Percentiles rank a stretch among this genome's conserved stretches.
These are phyloP conservation scores for Cinnamomum micranthum DNA, from an alignment of 164 flowering plant species.

Conservation along the genomic window DNA sequence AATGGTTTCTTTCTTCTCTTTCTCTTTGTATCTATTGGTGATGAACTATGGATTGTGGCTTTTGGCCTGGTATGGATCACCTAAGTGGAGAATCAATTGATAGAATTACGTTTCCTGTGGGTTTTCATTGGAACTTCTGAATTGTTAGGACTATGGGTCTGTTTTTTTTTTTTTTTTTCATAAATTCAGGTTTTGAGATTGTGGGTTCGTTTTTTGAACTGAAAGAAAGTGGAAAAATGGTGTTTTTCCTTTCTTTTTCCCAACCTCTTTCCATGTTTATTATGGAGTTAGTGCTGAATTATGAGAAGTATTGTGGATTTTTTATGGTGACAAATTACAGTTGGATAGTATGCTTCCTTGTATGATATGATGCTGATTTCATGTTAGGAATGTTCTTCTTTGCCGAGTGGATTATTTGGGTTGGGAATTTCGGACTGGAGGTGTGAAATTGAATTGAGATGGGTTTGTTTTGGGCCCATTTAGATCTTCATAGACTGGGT, in stretches of 20 bases:
- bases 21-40: no score
- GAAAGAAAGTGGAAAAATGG: neutral
- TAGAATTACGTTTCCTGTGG: neutral
- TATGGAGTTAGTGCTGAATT: neutral
- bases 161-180: neutral
- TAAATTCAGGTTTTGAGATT: neutral
- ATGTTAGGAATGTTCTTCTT: no score
- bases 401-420: no score
- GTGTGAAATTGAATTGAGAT: no score
- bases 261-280: neutral
- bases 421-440: no score
- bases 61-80: neutral
- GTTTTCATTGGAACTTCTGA: neutral
- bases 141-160: neutral
- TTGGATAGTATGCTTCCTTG: no score
- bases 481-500: no score
- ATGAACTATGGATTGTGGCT: neutral
- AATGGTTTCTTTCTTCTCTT: no score
- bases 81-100: no score
- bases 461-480: no score
- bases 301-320: neutral
- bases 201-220: neutral
- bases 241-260: neutral
- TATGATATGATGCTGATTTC: no score
- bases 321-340: no score